Evolutionary conservation across 2,329 filamentous ascomycete species (phyloP).

Genomic region (Claviceps sp.): DNA sequence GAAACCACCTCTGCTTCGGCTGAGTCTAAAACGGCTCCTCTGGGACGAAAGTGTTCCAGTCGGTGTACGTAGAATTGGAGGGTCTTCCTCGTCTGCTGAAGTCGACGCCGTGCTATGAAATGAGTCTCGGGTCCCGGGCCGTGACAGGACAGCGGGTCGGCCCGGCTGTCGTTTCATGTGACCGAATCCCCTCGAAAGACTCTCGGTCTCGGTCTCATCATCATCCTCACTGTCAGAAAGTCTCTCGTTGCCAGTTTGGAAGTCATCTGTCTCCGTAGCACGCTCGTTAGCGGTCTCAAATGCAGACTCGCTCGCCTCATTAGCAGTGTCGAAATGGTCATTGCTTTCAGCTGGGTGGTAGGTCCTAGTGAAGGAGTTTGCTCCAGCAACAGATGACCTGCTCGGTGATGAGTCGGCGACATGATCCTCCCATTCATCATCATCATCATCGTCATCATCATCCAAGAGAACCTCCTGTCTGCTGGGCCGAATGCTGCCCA

Average conservation of each 20-base stretch:
- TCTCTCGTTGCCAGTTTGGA: constrained; percentile 85
- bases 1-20: constrained; percentile 48
- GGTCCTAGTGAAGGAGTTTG: constrained; percentile 7
- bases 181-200: constrained; percentile 30
- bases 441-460: constrained; percentile 68
- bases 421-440: constrained; percentile 85
- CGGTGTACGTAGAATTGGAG: constrained; percentile 45
- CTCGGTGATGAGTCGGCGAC: constrained; percentile 17
- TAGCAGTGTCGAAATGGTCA: constrained; percentile 69
- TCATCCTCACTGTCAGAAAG: constrained; percentile 64
- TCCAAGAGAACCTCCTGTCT: constrained; percentile 67
- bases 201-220: constrained; percentile 85
- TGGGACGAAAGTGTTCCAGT: constrained; percentile 45
- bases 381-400: constrained; percentile 11
- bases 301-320: constrained; percentile 55
- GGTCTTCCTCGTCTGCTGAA: constrained; percentile 60
- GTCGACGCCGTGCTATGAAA: constrained; percentile 83
- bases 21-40: constrained; percentile 59
- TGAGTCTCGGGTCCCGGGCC: constrained; percentile 47
- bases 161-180: constrained; percentile 28
- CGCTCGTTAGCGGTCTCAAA: constrained; percentile 65
- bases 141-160: constrained; percentile 22
- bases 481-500: constrained; percentile 62
- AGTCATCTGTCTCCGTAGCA: constrained; percentile 80
- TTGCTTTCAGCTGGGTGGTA: constrained; percentile 33